These are phyloP conservation scores for Pseudozyma flocculosa DNA, from an alignment of 1,284 basidiomycete genomes.

Conservation along the genomic window DNA sequence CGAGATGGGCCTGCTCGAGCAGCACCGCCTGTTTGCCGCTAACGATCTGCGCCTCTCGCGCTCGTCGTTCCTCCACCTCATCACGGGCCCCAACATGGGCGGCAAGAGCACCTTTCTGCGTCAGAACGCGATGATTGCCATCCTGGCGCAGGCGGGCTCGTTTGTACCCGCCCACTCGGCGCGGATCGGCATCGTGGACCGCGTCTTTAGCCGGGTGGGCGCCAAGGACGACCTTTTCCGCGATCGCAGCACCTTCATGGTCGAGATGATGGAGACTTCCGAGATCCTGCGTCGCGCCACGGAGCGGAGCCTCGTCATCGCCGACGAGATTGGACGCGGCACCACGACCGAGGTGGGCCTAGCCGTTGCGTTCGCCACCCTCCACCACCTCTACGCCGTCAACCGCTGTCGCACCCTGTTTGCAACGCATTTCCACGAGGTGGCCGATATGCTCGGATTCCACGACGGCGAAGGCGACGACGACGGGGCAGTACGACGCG, in stretches of 20 bases:
- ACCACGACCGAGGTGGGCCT: slow-evolving; percentile 89
- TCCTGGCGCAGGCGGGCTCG: slow-evolving; percentile 64
- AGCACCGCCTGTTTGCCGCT: slow-evolving; percentile 60
- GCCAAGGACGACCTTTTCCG: slow-evolving; percentile 92
- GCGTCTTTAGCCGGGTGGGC: slow-evolving; percentile 83
- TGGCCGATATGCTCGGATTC: slow-evolving; percentile 69
- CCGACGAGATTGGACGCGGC: slow-evolving; percentile 82
- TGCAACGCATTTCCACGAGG: slow-evolving; percentile 94
- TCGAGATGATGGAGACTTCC: slow-evolving; percentile 62
- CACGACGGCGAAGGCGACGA: neutral
- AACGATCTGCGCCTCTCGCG: slow-evolving; percentile 71
- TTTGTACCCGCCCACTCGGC: slow-evolving; percentile 71
- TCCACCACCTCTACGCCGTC: slow-evolving; percentile 75
- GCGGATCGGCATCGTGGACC: slow-evolving; percentile 75
- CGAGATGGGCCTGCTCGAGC: slow-evolving; percentile 77
- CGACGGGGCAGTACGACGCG: slow-evolving; percentile 5
- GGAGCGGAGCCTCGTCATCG: slow-evolving; percentile 40
- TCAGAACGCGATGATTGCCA: slow-evolving; percentile 45
- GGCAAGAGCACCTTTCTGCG: slow-evolving; percentile 69
- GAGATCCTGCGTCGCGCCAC: slow-evolving; percentile 69
- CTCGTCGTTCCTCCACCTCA: slow-evolving; percentile 64
- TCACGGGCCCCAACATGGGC: slow-evolving; percentile 90
- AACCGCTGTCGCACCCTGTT: slow-evolving; percentile 83
- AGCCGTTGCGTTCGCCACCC: slow-evolving; percentile 86
- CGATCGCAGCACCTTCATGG: slow-evolving; percentile 89